Evolutionary conservation across 2,329 filamentous ascomycete species (phyloP).

Genomic region (Alternaria consortialis): DNA sequence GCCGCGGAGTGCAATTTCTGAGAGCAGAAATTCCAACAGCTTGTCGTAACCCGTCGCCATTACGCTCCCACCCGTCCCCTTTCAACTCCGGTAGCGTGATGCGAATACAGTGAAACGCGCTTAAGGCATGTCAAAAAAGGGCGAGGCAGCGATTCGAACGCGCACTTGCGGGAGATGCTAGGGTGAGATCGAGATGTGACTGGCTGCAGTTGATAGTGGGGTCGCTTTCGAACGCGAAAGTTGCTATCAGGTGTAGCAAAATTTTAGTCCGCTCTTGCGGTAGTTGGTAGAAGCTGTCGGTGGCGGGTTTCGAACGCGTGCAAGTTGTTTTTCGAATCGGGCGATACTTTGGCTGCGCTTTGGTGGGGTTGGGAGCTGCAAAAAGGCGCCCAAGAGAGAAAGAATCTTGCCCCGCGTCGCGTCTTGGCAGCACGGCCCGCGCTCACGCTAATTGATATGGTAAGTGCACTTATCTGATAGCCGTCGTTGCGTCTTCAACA

Average conservation of each 20-base stretch:
- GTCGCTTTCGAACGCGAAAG: neutral
- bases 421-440: constrained; percentile 13
- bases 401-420: constrained; percentile 12
- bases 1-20: constrained; percentile 67
- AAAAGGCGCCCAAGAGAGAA: constrained; percentile 13
- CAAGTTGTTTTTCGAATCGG: constrained; percentile 17
- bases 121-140: constrained; percentile 24
- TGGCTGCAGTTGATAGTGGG: constrained; percentile 12
- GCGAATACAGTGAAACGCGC: constrained; percentile 15
- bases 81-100: constrained; percentile 21
- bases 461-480: constrained; percentile 4
- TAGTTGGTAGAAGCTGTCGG: neutral
- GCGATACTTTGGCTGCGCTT: constrained; percentile 21
- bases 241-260: constrained; percentile 1
- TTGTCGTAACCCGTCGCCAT: constrained; percentile 61
- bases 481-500: neutral
- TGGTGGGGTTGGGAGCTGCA: constrained; percentile 22
- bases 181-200: constrained; percentile 11
- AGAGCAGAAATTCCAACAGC: constrained; percentile 66
- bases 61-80: constrained; percentile 26
- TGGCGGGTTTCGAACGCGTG: constrained; percentile 20
- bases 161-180: constrained; percentile 14
- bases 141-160: constrained; percentile 35
- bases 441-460: constrained; percentile 6
- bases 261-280: neutral